Conservation (phyloP, 352 stramenopile genomes). For the Phytophthora litchii region DNA sequence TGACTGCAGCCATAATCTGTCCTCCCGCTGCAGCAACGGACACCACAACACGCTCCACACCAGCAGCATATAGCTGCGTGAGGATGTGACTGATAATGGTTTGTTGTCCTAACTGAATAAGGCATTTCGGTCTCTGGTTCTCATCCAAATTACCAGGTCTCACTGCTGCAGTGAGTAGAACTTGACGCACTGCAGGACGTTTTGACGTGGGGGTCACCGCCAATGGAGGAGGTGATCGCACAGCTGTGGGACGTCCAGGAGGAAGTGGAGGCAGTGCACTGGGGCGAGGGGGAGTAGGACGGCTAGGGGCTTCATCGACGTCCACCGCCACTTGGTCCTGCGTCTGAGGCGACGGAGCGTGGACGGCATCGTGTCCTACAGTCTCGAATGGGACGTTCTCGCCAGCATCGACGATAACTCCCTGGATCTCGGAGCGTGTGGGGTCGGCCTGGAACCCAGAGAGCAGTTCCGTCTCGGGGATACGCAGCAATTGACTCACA, state of each 20-base stretch:
- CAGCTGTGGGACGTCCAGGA: slow-evolving; percentile 24
- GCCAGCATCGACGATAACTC: slow-evolving; percentile 76
- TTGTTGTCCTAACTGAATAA: slow-evolving; percentile 74
- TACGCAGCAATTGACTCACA: slow-evolving; percentile 55
- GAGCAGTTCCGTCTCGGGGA: slow-evolving; percentile 57
- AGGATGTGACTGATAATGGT: slow-evolving; percentile 83
- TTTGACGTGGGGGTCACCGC: slow-evolving; percentile 26
- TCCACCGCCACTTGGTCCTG: slow-evolving; percentile 17
- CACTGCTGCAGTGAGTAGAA: slow-evolving; percentile 71
- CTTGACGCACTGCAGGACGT: slow-evolving; percentile 45
- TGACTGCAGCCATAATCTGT: slow-evolving; percentile 68
- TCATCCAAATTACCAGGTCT: slow-evolving; percentile 57
- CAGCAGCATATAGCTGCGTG: slow-evolving; percentile 75
- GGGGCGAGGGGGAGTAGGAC: slow-evolving; percentile 7
- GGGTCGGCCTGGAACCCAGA: slow-evolving; percentile 62
- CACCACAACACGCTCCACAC: slow-evolving; percentile 81
- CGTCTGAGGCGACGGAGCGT: neutral
- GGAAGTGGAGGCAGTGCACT: slow-evolving; percentile 25
- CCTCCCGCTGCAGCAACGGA: slow-evolving; percentile 63
- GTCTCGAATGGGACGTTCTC: slow-evolving; percentile 80
- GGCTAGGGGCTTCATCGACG: slow-evolving; percentile 7
- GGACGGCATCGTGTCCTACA: slow-evolving; percentile 46
- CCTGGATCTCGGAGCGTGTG: slow-evolving; percentile 72
- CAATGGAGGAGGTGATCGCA: slow-evolving; percentile 15
- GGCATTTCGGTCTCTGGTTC: slow-evolving; percentile 67